Evolutionary conservation across 208 protist genomes (phyloP), one percentile per base, ranked within the genome.

Genomic region (Trypanosoma mega): DNA sequence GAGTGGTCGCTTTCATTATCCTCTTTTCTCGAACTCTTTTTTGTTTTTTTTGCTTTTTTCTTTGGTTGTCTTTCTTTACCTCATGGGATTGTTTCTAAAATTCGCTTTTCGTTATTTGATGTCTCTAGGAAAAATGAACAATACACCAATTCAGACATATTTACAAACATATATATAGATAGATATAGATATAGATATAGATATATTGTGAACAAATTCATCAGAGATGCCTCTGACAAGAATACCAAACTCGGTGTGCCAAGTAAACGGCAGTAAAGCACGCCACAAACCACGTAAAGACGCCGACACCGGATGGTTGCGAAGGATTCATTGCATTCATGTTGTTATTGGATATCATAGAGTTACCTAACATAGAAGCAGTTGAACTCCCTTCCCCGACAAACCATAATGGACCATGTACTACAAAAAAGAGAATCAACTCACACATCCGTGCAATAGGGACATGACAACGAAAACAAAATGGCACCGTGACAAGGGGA

Each of bases 401-500:
- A n/a, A n/a, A n/a, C n/a, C n/a, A n/a, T n/a, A n/a, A n/a, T n/a
- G n/a, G n/a, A n/a, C n/a, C n/a, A n/a, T n/a, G n/a, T n/a, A n/a
- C n/a, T n/a, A n/a, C n/a, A n/a, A n/a, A n/a, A 39, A 39, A 39
- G 8, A 39, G 34, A 39, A 12, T 12, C 34, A 6, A 39, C 34
- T 12, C 8, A 12, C 6, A 6, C 34, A 6, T 16, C 12, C 8
- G 34, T 12, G 12, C 6, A 12, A 39, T 39, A 12, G 24, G 47
- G 1, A 54, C 0, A 23, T 18, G 20, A 34, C 20, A 1, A 55
- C 47, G 4, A 30, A 64, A 64, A 53, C 33, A 48, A 21, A 34
- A 52, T 11, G 79, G 68, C 12, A 70, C 45, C 1, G 45, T 18
- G 2, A 80, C 68, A 24, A 78, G 24, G 11, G 41, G 54, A 1